These are phyloP conservation scores for Alternaria dauci DNA, from an alignment of 2,329 filamentous ascomycete species.

Conservation along the genomic window DNA sequence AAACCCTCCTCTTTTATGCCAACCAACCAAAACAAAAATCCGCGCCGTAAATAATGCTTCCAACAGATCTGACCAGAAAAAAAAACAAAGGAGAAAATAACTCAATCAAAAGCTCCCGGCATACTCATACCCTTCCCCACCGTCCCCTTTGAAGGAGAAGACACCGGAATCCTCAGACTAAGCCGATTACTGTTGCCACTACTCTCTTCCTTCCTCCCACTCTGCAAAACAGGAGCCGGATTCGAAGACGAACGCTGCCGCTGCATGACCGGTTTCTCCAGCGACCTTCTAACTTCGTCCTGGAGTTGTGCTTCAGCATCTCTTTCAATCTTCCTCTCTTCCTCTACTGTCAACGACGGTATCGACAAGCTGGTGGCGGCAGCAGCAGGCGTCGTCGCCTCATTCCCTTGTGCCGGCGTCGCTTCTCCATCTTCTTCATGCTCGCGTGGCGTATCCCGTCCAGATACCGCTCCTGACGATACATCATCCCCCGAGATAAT, in stretches of 20 bases:
- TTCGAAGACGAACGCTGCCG: conserved; percentile 41
- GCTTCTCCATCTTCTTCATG: conserved; percentile 16
- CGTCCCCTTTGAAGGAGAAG: not conserved
- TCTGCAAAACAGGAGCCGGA: conserved; percentile 26
- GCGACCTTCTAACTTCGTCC: conserved; percentile 39
- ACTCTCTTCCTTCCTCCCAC: conserved; percentile 42
- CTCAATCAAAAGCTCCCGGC: conserved; percentile 22
- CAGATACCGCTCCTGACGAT: too few species aligned
- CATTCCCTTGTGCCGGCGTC: not conserved
- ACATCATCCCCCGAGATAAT: conserved; percentile 35
- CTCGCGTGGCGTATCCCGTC: too few species aligned
- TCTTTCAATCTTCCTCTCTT: conserved; percentile 48
- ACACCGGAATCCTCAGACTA: conserved; percentile 42
- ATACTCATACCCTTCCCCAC: conserved; percentile 30
- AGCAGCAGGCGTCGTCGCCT: not conserved
- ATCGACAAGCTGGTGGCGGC: conserved; percentile 16
- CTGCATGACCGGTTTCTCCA: conserved; percentile 22
- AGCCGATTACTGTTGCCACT: conserved; percentile 30
- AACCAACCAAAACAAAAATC: too few species aligned
- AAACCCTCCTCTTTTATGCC: not conserved
- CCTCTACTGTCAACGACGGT: conserved; percentile 17
- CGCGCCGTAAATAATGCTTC: not conserved
- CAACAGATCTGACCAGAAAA: not conserved
- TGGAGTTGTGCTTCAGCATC: conserved; percentile 49
- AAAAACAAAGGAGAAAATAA: not conserved